Base-by-base conservation (phyloP, 2,329 filamentous ascomycete genomes). In the Fusarium tuaranense region DNA sequence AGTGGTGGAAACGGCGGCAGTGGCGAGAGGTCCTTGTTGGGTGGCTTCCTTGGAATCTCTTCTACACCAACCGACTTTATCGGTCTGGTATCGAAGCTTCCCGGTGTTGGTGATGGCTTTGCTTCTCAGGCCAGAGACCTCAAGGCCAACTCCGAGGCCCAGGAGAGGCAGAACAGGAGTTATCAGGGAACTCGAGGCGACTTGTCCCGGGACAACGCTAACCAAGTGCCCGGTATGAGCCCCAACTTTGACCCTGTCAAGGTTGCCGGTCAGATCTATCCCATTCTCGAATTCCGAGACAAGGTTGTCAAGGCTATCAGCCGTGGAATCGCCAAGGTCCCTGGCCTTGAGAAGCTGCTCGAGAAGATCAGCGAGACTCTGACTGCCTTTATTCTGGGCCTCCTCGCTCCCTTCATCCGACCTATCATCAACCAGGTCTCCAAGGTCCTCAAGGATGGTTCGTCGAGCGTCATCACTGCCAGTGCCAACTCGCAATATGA, bases 301-400 rank as follows among this genome's bases (percentile, higher is more conserved):
- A 97, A 93, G 79, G 95, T 99, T 65, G 95, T 98, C 61, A 94
- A 94, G 76, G 90, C 92, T 46, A 95, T 99, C 82, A 95, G 92
- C 79, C 90, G 91, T 44, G 93, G 95, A 63, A 95, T 98, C 75
- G 92, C 95, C 78, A 98, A 97, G 86, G 93, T 99, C 44, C 97
- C 97, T 0, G 96, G 96, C 1, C 88, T 99, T 5, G 95, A 98
- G 83, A 88, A 92, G 71, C 87, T 98, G n/a, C 91, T 98, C 25
- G 96, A 98, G 74, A 96, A 95, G 78, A 97, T 99, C 78, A 94
- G 93, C 66, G 97, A 99, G 85, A 96, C 94, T 2, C 87, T 99
- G 46, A 98, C 96, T 0, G 88, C 98, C 8, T 98, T 98, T 81
- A 91, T 99, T 61, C 89, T 99, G 71, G 95, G 95, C 7, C 89